These are phyloP conservation scores for Debaryomyces castellii DNA, from an alignment of 805 yeast species.

Conservation along the genomic window DNA sequence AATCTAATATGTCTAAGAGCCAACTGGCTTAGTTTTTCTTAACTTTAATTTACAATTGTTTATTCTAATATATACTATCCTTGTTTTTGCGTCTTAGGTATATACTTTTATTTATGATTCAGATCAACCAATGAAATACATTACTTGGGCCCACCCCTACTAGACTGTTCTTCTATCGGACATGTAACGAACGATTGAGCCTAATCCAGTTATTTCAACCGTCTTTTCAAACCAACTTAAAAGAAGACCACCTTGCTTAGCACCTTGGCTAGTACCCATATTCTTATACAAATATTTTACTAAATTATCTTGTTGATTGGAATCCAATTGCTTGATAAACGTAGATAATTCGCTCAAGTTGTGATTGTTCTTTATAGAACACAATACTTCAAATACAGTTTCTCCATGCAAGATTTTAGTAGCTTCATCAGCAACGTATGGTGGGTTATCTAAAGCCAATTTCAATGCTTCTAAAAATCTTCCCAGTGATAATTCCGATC, in stretches of 20 bases:
- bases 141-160: not conserved
- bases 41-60: not conserved
- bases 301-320: slow-evolving; percentile 72
- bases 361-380: slow-evolving; percentile 52
- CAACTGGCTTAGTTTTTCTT: not conserved
- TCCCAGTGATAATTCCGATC: slow-evolving; percentile 68
- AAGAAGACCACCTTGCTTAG: slow-evolving; percentile 81
- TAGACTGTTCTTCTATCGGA: slow-evolving; percentile 81
- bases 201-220: slow-evolving; percentile 80
- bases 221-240: slow-evolving; percentile 92
- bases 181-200: slow-evolving; percentile 82
- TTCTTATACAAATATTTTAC: slow-evolving; percentile 84
- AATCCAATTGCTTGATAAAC: slow-evolving; percentile 56
- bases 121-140: not conserved
- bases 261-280: slow-evolving; percentile 75
- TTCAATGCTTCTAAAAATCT: slow-evolving; percentile 66
- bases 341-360: slow-evolving; percentile 62
- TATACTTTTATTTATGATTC: not conserved
- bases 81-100: not conserved
- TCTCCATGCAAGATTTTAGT: slow-evolving; percentile 47
- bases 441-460: slow-evolving; percentile 68
- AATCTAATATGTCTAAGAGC: not conserved
- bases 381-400: slow-evolving; percentile 66
- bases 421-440: slow-evolving; percentile 71
- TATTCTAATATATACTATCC: slow-evolving; percentile 1